Percentiles rank a stretch among this genome's conserved stretches.
phyloP scores from a whole-genome alignment of 2,329 filamentous ascomycete genomes.

The Cladosporium sp. region DNA sequence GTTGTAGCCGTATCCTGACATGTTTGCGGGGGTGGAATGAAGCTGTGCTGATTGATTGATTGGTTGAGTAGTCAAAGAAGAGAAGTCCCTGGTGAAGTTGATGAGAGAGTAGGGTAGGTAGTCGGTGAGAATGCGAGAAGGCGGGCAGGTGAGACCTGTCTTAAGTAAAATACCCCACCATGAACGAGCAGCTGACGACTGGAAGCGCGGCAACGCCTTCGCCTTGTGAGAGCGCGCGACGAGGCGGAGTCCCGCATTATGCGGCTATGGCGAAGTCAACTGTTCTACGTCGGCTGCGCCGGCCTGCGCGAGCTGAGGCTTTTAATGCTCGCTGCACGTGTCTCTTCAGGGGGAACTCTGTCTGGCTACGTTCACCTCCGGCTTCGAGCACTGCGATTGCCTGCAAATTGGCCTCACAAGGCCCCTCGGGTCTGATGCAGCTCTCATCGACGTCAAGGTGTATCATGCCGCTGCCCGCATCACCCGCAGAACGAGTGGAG shows the following conservation, averaged over 20 bases:
- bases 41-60: neutral
- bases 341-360: too few species aligned
- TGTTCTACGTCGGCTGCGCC: neutral
- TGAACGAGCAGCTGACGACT: constrained; percentile 8
- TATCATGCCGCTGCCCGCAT: neutral
- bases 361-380: too few species aligned
- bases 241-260: constrained; percentile 5
- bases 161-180: neutral
- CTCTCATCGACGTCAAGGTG: too few species aligned
- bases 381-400: too few species aligned
- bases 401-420: too few species aligned
- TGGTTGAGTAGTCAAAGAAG: neutral
- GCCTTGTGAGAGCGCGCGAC: neutral
- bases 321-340: too few species aligned
- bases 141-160: constrained; percentile 4
- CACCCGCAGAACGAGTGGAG: constrained; percentile 3
- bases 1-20: constrained; percentile 48
- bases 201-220: neutral
- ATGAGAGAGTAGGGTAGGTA: neutral
- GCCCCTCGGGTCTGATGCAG: too few species aligned
- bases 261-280: constrained; percentile 6
- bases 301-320: too few species aligned
- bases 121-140: constrained; percentile 5
- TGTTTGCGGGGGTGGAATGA: constrained; percentile 22
- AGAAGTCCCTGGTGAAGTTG: neutral